Conservation (phyloP, 257 asterid genomes). For the Rubia yunnanensis region DNA sequence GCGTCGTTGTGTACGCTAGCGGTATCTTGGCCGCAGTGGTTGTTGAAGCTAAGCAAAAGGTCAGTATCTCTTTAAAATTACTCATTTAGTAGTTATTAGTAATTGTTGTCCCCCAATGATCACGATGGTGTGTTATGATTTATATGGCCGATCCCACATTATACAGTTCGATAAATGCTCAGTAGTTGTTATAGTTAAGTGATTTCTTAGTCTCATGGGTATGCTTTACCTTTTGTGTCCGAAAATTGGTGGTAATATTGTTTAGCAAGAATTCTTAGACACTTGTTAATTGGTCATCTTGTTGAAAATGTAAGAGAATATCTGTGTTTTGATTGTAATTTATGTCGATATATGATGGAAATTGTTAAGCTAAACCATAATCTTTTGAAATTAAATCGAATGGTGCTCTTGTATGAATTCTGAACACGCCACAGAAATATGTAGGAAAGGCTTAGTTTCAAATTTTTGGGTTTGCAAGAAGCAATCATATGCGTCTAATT, state of each 20-base stretch:
- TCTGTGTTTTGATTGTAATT: not conserved
- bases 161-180: not conserved
- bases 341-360: not conserved
- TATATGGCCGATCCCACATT: too few relatives aligned
- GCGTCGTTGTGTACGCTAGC: constrained; percentile 74
- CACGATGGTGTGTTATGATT: too few relatives aligned
- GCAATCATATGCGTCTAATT: too few relatives aligned
- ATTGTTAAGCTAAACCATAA: too few relatives aligned
- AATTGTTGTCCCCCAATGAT: too few relatives aligned
- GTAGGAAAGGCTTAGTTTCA: not conserved
- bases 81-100: not conserved
- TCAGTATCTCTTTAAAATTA: constrained; percentile 7
- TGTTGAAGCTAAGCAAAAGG: constrained; percentile 81
- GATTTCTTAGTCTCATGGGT: too few relatives aligned
- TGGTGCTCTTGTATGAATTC: not conserved
- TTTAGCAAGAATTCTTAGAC: not conserved
- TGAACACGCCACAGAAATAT: not conserved
- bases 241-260: not conserved
- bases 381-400: too few relatives aligned
- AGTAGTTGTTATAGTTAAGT: too few relatives aligned
- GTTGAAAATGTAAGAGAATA: not conserved
- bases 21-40: constrained; percentile 98
- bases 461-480: too few relatives aligned
- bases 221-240: too few relatives aligned
- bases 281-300: not conserved